Evolutionary conservation across 768 basidiomycete genomes (phyloP).

Genomic region (Royoungia palumana): DNA sequence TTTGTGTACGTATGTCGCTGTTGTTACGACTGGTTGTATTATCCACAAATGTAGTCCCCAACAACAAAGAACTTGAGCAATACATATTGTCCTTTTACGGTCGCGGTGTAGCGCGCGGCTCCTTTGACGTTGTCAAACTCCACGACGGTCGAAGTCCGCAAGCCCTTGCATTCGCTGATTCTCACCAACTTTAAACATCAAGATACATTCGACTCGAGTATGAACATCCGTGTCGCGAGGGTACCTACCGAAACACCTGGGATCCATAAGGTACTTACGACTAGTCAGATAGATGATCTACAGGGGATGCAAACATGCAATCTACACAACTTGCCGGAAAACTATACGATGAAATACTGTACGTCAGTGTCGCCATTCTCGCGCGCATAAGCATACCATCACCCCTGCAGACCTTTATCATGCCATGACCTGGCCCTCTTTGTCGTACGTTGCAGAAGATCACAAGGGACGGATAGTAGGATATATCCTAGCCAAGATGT

Average conservation of each 20-base stretch:
- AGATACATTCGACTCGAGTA: conserved; percentile 1
- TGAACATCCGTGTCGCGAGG: conserved; percentile 32
- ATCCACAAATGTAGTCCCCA: conserved; percentile 19
- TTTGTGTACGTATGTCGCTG: conserved; percentile 17
- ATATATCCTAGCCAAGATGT: conserved; percentile 97
- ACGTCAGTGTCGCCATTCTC: conserved; percentile 19
- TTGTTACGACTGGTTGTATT: conserved; percentile 27
- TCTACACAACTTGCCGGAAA: conserved; percentile 89
- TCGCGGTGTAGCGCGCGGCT: conserved; percentile 2
- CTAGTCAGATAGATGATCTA: conserved; percentile 74
- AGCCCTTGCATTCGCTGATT: too few species aligned
- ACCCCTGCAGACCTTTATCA: conserved; percentile 77
- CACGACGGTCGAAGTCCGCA: too few species aligned
- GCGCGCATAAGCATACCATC: not conserved
- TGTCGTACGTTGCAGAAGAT: conserved; percentile 92
- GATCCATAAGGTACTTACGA: conserved; percentile 12
- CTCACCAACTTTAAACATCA: too few species aligned
- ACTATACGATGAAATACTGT: conserved; percentile 84
- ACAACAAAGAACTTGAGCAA: not conserved
- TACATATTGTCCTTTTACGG: conserved; percentile 12
- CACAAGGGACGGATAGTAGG: conserved; percentile 87
- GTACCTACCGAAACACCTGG: conserved; percentile 12
- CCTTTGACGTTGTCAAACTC: too few species aligned
- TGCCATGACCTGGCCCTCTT: conserved; percentile 86
- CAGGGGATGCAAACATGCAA: conserved; percentile 94